A percentile compares a stretch with the other conserved stretches of the same genome.
phyloP scores from a whole-genome alignment of 2,329 filamentous ascomycete species.

The Scortechinia acanthostroma region DNA sequence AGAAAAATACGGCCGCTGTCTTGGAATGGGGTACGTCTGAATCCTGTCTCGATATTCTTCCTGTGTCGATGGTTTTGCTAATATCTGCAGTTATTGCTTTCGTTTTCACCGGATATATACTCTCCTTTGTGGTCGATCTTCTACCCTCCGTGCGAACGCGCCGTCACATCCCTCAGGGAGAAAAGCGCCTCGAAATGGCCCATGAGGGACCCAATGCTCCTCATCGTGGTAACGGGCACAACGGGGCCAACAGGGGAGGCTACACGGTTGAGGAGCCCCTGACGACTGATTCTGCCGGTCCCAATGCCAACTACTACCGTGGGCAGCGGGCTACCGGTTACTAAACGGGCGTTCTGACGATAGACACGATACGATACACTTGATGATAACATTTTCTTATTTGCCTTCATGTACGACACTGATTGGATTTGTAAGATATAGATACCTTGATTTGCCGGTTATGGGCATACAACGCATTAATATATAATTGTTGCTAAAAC shows the following conservation, averaged over 20 bases:
- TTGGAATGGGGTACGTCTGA: background rate
- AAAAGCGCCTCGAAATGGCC: background rate
- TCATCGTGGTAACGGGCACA: background rate
- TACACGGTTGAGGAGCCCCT: background rate
- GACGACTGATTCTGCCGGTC: background rate
- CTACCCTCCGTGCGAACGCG: background rate
- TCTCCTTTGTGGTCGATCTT: background rate
- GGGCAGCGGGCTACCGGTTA: too few relatives aligned
- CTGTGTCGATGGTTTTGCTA: background rate
- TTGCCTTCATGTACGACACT: too few relatives aligned
- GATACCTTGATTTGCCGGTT: too few relatives aligned
- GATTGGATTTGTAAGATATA: too few relatives aligned
- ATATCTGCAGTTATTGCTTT: conserved; percentile 1
- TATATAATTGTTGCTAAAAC: too few relatives aligned
- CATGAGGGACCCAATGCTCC: background rate
- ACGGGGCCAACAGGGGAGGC: background rate
- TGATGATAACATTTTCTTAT: too few relatives aligned
- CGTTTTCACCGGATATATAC: conserved; percentile 1
- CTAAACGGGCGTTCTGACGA: too few relatives aligned
- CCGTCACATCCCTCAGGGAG: background rate
- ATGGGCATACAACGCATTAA: too few relatives aligned
- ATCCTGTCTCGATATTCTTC: too few relatives aligned
- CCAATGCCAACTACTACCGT: conserved; percentile 1
- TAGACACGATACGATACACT: too few relatives aligned
- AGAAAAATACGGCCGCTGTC: background rate